Base-by-base conservation (phyloP, 371 early-diverging fungal genomes). In the Apophysomyces elegans region DNA sequence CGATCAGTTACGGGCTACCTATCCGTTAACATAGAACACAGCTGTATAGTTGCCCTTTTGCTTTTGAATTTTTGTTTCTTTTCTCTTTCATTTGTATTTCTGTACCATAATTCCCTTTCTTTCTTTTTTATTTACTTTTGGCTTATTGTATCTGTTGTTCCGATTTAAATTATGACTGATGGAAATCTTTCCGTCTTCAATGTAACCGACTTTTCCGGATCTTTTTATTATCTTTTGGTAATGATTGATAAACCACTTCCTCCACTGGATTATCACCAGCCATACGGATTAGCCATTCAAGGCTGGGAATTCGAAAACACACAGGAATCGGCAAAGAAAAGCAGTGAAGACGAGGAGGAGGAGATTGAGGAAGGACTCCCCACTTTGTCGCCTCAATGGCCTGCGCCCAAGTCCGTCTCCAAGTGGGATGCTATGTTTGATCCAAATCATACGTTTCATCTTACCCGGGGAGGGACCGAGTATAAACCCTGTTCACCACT, bases 1-100 rank as follows among this genome's bases (percentile, higher is more conserved):
- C 63, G 62, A 69, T 21, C 63, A 71, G 35, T 44, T 71, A 16
- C 57, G 64, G 18, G 71, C 67, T 5, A 67, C 50, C 2, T 58
- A 67, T 58, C 56, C 56, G 16, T 50, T 50, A 26, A 50, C 21
- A 8, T 50, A 50, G 41, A 18, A 50, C 18, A 7, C 9, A 16
- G 7, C 21, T 50, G 54, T 50, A 50, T 21, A 21, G 13, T 45
- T 12, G 6, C 32, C 9, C 54, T 16, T 11, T 21, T 21, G 1
- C 9, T 50, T 50, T 50, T 47, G 47, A 14, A 47, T 47, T 16
- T 14, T 47, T 2, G n/a, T 47, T n/a, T 47, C 47, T n/a, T 47
- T n/a, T 21, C 2, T 50, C 11, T 11, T 11, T 50, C 54, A 9
- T 50, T 50, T 50, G 16, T 43, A 9, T 43, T 43, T 12, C 2